Conservation (phyloP, 2,329 filamentous ascomycete species). For the Cercospora citrullina region DNA sequence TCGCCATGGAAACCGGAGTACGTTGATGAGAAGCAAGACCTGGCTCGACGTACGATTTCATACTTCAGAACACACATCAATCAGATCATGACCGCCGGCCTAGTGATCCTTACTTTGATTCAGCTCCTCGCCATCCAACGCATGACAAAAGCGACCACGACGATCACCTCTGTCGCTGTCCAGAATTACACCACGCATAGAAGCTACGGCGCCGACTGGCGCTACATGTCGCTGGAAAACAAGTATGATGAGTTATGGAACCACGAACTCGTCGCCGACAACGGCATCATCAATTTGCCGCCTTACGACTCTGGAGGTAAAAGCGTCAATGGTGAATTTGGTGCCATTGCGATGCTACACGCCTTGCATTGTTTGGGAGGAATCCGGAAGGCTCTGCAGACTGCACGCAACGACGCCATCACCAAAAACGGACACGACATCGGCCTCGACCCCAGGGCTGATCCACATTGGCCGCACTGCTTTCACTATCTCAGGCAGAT, state of each 20-base stretch:
- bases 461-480: conserved; percentile 20
- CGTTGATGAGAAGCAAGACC: not conserved
- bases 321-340: conserved; percentile 10
- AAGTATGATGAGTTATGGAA: conserved; percentile 16
- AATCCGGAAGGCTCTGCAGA: conserved; percentile 14
- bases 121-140: conserved; percentile 10
- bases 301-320: conserved; percentile 15
- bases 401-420: conserved; percentile 8
- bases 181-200: conserved; percentile 6
- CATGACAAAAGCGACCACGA: conserved; percentile 5
- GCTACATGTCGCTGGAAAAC: conserved; percentile 18
- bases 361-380: conserved; percentile 17
- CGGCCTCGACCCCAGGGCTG: conserved; percentile 8
- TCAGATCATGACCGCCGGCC: conserved; percentile 5
- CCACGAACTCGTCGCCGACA: conserved; percentile 6
- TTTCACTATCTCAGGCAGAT: conserved; percentile 11
- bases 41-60: not conserved
- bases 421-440: conserved; percentile 12
- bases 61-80: conserved; percentile 2
- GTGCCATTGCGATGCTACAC: conserved; percentile 18
- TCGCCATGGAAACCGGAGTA: conserved; percentile 6
- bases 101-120: conserved; percentile 5
- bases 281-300: conserved; percentile 14
- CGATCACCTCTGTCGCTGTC: not conserved
- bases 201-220: conserved; percentile 13